Percentiles rank a stretch among this genome's conserved stretches.
phyloP scores from a whole-genome alignment of 2,329 filamentous ascomycete species.

The Didymella glomerata region DNA sequence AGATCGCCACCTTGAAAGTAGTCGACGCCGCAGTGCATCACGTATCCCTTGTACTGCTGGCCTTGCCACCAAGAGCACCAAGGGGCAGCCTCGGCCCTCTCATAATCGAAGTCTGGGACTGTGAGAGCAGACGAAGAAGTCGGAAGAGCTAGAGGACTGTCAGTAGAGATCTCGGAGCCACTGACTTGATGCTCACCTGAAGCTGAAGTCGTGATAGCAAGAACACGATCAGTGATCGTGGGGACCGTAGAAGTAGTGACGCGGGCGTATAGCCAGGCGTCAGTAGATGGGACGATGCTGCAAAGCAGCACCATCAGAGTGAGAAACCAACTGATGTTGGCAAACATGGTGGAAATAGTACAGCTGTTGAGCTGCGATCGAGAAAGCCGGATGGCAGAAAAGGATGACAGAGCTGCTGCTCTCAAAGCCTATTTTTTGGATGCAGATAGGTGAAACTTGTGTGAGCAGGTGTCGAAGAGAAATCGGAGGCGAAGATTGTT shows the following conservation, averaged over 20 bases:
- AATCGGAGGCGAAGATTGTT: neutral
- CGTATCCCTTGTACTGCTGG: neutral
- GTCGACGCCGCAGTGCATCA: slow-evolving; percentile 6
- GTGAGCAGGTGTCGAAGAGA: neutral
- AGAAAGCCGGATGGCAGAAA: neutral
- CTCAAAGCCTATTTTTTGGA: neutral
- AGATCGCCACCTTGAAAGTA: slow-evolving; percentile 4
- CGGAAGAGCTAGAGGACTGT: neutral
- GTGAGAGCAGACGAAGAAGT: neutral
- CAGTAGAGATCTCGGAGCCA: neutral
- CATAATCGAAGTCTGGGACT: no score
- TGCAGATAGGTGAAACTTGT: neutral
- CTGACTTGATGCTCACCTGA: neutral
- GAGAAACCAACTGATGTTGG: neutral
- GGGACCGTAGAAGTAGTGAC: neutral
- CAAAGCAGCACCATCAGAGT: neutral
- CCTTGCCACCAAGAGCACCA: neutral
- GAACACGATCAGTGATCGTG: neutral
- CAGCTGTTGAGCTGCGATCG: neutral
- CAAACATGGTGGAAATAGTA: neutral
- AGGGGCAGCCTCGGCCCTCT: neutral
- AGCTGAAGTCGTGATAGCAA: neutral
- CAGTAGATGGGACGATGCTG: neutral
- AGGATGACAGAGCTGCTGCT: neutral
- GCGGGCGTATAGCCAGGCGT: neutral